These are phyloP conservation scores for Candida smagusa DNA, from an alignment of 1,139 yeast genomes.

Conservation along the genomic window DNA sequence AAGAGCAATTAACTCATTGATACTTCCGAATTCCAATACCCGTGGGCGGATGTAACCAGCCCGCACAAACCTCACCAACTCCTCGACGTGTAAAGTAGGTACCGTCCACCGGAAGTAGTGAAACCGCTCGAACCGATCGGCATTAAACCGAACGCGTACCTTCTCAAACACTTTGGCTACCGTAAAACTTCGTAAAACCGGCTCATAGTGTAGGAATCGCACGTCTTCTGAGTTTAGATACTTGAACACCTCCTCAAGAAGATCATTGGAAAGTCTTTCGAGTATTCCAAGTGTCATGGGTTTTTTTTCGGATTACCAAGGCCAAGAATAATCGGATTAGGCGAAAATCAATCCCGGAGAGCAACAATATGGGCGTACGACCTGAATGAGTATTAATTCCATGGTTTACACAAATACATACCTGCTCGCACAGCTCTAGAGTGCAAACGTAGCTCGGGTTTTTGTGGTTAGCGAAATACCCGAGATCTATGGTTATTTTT, in stretches of 20 bases:
- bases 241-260: slow-evolving; percentile 1
- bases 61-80: slow-evolving; percentile 1
- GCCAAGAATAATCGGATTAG: no score
- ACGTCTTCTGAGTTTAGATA: neutral
- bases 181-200: neutral
- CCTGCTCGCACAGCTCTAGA: no score
- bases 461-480: no score
- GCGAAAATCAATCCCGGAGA: no score
- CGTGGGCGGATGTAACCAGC: slow-evolving; percentile 1
- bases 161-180: slow-evolving; percentile 1
- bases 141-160: neutral
- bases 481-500: no score
- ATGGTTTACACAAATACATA: no score
- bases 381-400: no score
- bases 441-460: no score
- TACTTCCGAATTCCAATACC: neutral
- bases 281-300: slow-evolving; percentile 1
- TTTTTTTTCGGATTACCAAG: no score
- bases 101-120: neutral
- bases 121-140: neutral
- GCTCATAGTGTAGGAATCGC: slow-evolving; percentile 1
- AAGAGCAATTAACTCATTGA: neutral
- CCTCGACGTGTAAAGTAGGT: neutral
- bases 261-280: slow-evolving; percentile 1
- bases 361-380: no score